These are phyloP conservation scores for Solanum infundibuliforme DNA, from an alignment of 257 asterid species.

Conservation along the genomic window DNA sequence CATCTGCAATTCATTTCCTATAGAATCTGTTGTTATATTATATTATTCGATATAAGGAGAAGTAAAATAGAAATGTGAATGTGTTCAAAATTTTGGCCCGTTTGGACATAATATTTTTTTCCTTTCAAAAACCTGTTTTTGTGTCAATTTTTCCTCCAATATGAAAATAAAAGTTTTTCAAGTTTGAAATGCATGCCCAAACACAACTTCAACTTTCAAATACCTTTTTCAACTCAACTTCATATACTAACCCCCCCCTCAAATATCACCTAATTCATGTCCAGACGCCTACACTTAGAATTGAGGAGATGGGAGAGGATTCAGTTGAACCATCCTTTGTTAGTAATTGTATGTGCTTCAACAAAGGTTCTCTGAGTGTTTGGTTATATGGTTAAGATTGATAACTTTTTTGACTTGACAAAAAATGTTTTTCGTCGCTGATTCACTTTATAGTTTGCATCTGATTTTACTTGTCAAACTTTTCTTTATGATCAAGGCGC, in stretches of 20 bases:
- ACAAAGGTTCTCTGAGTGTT: background rate
- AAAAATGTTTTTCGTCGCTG: background rate
- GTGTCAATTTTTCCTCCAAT: background rate
- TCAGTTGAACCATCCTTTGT: background rate
- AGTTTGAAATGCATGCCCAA: background rate
- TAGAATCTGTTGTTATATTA: background rate
- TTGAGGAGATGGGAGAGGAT: background rate
- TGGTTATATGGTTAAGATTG: background rate
- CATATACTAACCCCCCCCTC: too few species aligned
- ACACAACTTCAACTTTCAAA: background rate
- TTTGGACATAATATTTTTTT: background rate
- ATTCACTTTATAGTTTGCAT: background rate
- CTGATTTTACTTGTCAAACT: background rate
- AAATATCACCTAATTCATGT: background rate
- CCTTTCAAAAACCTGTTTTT: background rate
- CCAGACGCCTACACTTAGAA: background rate
- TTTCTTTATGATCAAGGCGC: background rate
- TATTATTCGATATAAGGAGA: background rate
- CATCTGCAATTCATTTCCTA: background rate
- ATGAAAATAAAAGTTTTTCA: background rate
- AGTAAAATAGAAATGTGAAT: background rate
- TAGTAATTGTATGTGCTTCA: background rate
- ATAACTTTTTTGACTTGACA: background rate
- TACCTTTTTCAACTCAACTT: background rate
- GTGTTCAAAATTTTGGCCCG: background rate